Evolutionary conservation across 805 yeast species (phyloP), one percentile per base, ranked within the genome.

Genomic region (Starmerella davenportii): DNA sequence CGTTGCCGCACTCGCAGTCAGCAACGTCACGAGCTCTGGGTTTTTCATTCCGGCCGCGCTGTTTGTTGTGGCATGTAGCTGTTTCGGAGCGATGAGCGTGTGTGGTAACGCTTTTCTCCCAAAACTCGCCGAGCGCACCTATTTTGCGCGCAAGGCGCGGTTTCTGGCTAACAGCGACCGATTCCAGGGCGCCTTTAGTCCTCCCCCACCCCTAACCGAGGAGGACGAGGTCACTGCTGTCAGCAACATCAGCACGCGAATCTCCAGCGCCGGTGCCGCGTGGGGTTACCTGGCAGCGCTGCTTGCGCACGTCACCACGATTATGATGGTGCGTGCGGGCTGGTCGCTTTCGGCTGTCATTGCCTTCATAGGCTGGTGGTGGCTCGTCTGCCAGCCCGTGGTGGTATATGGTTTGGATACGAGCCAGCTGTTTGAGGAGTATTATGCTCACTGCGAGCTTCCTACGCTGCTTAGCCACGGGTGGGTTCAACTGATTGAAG

Each of bases 21-120:
- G 55, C 3, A 70, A 68, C 45, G 47, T 65, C 37, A 43, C 19
- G 5, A 14, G 9, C 13, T 29, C 32, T 14, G 19, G 19, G 9
- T 29, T 15, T 51, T 70, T 70, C 40, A 43, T 63, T n/a, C 73
- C 76, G 1, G 55, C 76, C 0, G 18, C 70, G 1, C 55, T 74
- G 14, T 76, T 79, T 14, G 65, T 77, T 4, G 36, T 73, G 0
- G 76, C 81, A 1, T 79, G 76, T 49, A 63, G 76, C 14, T 69
- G 78, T 18, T 79, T 70, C 55, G 92, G 92, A 1, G 80, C 78
- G 7, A 81, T 76, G 2, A 74, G 74, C 39, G 87, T 79, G 9
- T 76, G 84, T 46, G 85, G 84, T 5, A 79, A 79, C 53, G 74
- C 90, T 1, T 70, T 71, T 46, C 54, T 79, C 32, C 84, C 90